phyloP scores from a whole-genome alignment of 805 yeast species.

The Myxozyma sirexii region DNA sequence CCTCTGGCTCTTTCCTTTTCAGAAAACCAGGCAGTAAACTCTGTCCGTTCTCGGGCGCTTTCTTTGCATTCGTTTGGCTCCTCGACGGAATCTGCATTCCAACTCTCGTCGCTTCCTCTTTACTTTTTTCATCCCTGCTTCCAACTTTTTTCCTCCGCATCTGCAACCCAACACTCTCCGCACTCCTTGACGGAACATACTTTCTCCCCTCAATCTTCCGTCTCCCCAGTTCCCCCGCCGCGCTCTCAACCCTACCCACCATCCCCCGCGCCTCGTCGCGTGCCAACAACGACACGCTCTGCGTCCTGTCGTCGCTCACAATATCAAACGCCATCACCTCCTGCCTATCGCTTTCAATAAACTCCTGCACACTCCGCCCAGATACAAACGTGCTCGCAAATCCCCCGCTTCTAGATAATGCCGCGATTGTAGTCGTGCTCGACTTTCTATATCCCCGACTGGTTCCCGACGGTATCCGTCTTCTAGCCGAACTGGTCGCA shows the following conservation, averaged over 20 bases:
- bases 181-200: not conserved
- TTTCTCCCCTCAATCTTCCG: not conserved
- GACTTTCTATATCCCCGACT: no score
- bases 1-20: no score
- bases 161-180: no score
- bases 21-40: no score
- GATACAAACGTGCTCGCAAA: conserved; percentile 16
- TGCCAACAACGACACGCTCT: not conserved
- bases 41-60: no score
- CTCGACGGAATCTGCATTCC: no score
- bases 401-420: no score
- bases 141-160: not conserved
- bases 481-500: not conserved
- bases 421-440: no score
- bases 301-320: not conserved
- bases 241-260: not conserved
- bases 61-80: no score
- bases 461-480: not conserved
- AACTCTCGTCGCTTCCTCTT: no score
- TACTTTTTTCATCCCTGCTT: no score
- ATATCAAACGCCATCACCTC: conserved; percentile 9
- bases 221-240: not conserved
- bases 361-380: not conserved
- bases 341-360: not conserved
- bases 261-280: no score